Base-by-base conservation (phyloP, 2,329 filamentous ascomycete genomes). In the Nemania serpens region DNA sequence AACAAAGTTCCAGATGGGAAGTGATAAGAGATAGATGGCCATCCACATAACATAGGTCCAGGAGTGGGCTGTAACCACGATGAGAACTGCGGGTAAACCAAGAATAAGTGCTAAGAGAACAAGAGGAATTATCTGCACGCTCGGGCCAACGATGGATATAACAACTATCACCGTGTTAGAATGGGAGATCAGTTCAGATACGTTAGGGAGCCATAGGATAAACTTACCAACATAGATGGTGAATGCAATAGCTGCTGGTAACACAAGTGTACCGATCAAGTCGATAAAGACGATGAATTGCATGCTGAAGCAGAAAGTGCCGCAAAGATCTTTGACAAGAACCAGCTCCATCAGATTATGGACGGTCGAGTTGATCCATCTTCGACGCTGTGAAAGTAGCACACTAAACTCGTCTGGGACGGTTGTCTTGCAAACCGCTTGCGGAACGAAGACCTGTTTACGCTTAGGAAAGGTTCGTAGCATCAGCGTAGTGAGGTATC, bases 221-320 rank as follows among this genome's bases (percentile, higher is more conserved):
- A 66, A 85, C 90, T 85, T 86, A 93, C 90, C 88, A 71, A 99
- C 89, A 77, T 99, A 99, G 74, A 98, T 88, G 18, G 95, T 99
- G 76, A 99, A 99, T 3, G 91, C 89, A 74, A 99, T 98, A 68
- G 96, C 96, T 48, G 95, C 96, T 2, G 95, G 95, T 20, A 99
- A 83, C 11, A 99, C 95, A 55, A 99, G 82, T 1, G 96, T 99
- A 70, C 95, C 95, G 57, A 98, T 85, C 57, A 99, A 83, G 78
- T 99, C 95, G 72, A 99, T 91, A 75, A 93, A 96, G 65, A 99
- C 90, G 66, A 99, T 89, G 74, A 99, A 99, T 78, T 99, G 95
- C 95, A 99, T 99, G 77, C 92, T 97, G 82, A 99, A 99, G 82
- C 96, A 99, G 81, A 99, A 99, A 2, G 95, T 99, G 67, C 95